Evolutionary conservation across 768 basidiomycete genomes (phyloP), one percentile per base, ranked within the genome.

Genomic region (Coprinellus micaceus): DNA sequence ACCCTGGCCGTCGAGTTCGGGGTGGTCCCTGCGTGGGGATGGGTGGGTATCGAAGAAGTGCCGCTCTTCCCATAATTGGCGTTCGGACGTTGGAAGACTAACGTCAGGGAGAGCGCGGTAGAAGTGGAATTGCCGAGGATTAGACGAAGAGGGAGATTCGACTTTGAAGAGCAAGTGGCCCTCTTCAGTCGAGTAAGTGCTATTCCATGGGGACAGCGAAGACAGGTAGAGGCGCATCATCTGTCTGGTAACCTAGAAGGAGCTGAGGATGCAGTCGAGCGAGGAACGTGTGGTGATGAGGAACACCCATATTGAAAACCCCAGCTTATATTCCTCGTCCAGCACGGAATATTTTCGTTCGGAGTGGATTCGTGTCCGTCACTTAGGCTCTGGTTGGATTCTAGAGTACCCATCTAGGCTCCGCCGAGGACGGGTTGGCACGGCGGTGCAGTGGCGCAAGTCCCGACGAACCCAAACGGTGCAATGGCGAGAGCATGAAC

Each of bases 61-160:
- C 2, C 55, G 46, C 29, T 56, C 55, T 25, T 56, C 55, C 55
- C 55, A 56, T n/a, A 56, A 36, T 46, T 56, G 55, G 24, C 55
- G 41, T 25, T 56, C 55, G 3, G 55, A 56, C n/a, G 55, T 56
- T 6, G 55, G 55, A 10, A 56, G 55, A 11, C 22, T 41, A 0
- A 56, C n/a, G 39, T 56, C 55, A 25, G 55, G 55, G 12, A 56
- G 55, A 24, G 55, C 41, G 2, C 55, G 46, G 36, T 56, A 56
- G 43, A 56, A 26, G 12, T 21, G 22, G n/a, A 48, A 22, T 22
- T 41, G 37, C 1, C 39, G 46, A 12, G 37, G n/a, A 24, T 1
- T 33, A 13, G 25, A 5, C 15, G 19, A 6, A 11, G 19, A 4
- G 26, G 55, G 11, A 26, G 33, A 49, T n/a, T 56, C 46, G 39